Evolutionary conservation across 129 eudicot species (phyloP), one percentile per base, ranked within the genome.

Genomic region (Flaveria robusta): DNA sequence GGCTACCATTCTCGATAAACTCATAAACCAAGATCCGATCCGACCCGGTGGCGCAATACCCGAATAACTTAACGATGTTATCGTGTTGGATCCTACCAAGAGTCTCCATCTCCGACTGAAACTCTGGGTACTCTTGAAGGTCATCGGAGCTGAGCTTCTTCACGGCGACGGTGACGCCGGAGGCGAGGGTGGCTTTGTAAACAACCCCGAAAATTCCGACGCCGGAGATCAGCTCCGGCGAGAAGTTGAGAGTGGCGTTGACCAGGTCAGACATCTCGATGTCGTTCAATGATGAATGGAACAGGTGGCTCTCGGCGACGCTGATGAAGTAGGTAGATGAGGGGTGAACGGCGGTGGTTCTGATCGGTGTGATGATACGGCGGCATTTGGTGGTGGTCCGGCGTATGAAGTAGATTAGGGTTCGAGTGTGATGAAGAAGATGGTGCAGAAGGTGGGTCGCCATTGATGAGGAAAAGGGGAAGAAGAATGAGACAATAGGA

Each of bases 61-160:
- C 98, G 39, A 84, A 88, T 11, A 93, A 87, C 70, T 70, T 79
- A 1, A 91, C 96, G 2, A 93, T 87, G 43, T 93, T 91, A 3
- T 73, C 75, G 74, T 93, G 98, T 31, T 74, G 87, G 72, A 90
- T 83, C 75, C 86, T 87, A 9, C 96, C 93, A 0, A 91, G 87
- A 0, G 98, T 88, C 50, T 93, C 98, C 96, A 90, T 88, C 80
- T 93, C 98, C 3, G 98, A 96, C 49, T 85, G 83, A 37, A 93
- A 93, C 74, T 93, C 96, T 0, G 97, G 84, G 54, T 88, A 78
- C 10, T 97, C 98, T 76, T 93, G 98, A 27, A 88, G 91, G 13
- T 93, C 96, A 29, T 93, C 97, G 14, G 84, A 76, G 14, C 78
- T 59, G 60, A 93, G 85, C 71, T 81, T 88, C 15, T 93, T 93